phyloP scores from a whole-genome alignment of 129 eudicot species.

The Artemisia tridentata region DNA sequence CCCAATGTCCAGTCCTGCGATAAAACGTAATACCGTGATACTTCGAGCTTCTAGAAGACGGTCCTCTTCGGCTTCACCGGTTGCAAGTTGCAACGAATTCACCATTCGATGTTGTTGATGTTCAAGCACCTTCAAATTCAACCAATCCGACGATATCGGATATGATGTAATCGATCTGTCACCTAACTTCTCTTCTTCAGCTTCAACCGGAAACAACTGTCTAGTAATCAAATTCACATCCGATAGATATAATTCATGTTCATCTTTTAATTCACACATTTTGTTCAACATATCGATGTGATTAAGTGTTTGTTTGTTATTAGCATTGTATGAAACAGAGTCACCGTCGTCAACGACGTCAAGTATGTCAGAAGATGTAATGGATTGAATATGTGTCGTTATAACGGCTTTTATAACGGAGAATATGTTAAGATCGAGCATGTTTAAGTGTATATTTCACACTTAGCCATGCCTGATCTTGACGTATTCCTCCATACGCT shows the following conservation, averaged over 20 bases:
- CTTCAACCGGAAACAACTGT: constrained; percentile 58
- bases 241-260: constrained; percentile 14
- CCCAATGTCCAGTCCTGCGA: constrained; percentile 95
- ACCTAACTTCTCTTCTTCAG: constrained; percentile 33
- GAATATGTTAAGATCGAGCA: constrained; percentile 66
- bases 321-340: constrained; percentile 6
- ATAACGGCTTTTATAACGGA: constrained; percentile 10
- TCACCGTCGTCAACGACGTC: constrained; percentile 34
- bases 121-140: constrained; percentile 56
- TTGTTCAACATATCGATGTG: constrained; percentile 9
- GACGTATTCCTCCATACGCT: constrained; percentile 28
- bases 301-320: not conserved
- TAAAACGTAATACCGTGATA: constrained; percentile 86
- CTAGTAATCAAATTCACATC: constrained; percentile 41
- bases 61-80: constrained; percentile 57
- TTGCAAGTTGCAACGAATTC: constrained; percentile 7
- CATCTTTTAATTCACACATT: constrained; percentile 13
- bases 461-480: constrained; percentile 57
- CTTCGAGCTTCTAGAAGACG: constrained; percentile 78
- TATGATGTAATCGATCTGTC: constrained; percentile 14
- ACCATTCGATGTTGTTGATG: constrained; percentile 7
- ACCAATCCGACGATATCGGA: constrained; percentile 47
- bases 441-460: constrained; percentile 15
- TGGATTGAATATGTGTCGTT: constrained; percentile 29
- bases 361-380: constrained; percentile 40